Base-by-base conservation (phyloP, 2,329 filamentous ascomycete genomes). In the Dactylellina cionopaga region DNA sequence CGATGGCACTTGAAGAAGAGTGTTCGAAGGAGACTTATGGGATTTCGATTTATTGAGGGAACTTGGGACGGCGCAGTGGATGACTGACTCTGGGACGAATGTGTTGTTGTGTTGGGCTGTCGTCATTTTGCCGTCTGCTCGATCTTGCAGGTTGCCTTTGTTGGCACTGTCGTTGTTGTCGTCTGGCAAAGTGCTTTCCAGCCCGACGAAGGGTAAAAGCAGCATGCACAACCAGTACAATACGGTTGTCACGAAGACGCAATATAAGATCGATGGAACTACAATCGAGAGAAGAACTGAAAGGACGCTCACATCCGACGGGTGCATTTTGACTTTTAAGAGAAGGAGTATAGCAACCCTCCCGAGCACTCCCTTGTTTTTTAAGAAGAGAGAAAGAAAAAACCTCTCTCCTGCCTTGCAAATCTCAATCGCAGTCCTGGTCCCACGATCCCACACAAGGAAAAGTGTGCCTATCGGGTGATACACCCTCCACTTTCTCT, bases 41-140 rank as follows among this genome's bases (percentile, higher is more conserved):
- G 35, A 17, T 31, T 49, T 58, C 17, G 39, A 27, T 27, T 56
- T 9, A 31, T 49, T 58, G 29, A 33, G 29, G 43, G 64, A 46
- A 11, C 19, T 31, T 15, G 58, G 58, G 43, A 29, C 25, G 46
- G 66, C 58, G 59, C 66, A 71, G 24, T 71, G 66, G 66, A 43
- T 59, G 51, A 71, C 66, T 37, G 58, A 58, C 49, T 71, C 43
- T 17, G 66, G 66, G 9, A 71, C 59, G 39, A 71, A 71, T 22
- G 66, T 33, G 66, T 71, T 71, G 66, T 52, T 71, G 66, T 59
- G 66, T 71, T 71, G 66, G 17, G 43, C 41, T 71, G 66, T 71
- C 66, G 66, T 71, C 66, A 71, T 71, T 25, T 49, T 62, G 56
- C 9, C 24, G 47, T 41, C 37, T 35, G 33, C 13, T 55, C 22